Evolutionary conservation across 2,329 filamentous ascomycete species (phyloP).

Genomic region (Atkinsonella texensis): DNA sequence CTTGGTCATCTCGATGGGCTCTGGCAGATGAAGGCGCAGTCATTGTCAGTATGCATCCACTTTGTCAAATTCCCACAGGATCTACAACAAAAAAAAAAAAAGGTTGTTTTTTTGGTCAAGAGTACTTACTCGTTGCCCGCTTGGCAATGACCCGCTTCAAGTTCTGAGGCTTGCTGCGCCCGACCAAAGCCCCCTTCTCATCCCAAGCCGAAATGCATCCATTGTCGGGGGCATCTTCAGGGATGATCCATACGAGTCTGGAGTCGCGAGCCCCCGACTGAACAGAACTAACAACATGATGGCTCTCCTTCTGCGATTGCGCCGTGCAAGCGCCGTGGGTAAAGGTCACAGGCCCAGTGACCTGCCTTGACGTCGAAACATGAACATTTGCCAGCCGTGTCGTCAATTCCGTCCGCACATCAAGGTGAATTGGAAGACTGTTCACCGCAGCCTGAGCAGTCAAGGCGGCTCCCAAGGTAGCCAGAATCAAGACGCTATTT

Average conservation of each 20-base stretch:
- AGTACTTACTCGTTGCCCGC: constrained; percentile 4
- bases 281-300: constrained; percentile 10
- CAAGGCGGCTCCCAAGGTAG: not conserved
- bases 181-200: constrained; percentile 17
- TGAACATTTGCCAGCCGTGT: constrained; percentile 22
- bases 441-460: not conserved
- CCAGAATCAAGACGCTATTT: not conserved
- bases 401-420: constrained; percentile 20
- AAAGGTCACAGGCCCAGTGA: constrained; percentile 9
- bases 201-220: constrained; percentile 31
- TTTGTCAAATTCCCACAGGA: not conserved
- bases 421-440: constrained; percentile 19
- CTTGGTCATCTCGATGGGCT: constrained; percentile 34
- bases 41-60: not conserved
- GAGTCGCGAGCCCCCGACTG: not conserved
- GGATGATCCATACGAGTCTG: constrained; percentile 7
- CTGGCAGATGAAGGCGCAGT: not conserved
- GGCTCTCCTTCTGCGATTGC: constrained; percentile 8
- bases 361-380: constrained; percentile 8
- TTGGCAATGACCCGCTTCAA: constrained; percentile 10
- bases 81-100: not conserved
- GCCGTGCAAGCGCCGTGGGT: constrained; percentile 12
- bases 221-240: constrained; percentile 14
- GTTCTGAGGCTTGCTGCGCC: constrained; percentile 21
- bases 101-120: too few species aligned